Evolutionary conservation across 1,139 yeast genomes (phyloP).

Genomic region (Geotrichum candidum): DNA sequence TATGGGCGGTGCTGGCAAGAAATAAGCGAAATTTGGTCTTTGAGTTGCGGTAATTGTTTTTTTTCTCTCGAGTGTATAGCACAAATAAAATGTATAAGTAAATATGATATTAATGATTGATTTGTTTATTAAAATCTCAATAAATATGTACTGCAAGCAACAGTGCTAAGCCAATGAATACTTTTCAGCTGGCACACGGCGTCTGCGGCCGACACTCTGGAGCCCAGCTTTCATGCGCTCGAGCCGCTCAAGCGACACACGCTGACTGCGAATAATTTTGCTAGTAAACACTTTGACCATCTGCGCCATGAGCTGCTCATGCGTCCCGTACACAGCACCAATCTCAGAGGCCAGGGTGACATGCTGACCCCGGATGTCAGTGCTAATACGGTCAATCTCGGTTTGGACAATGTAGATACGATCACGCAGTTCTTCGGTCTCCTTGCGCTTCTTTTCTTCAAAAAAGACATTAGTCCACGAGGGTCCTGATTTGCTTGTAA

Average conservation of each 20-base stretch:
- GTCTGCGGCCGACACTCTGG: neutral
- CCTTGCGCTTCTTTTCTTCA: constrained; percentile 35
- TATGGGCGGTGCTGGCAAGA: constrained; percentile 27
- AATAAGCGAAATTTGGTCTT: neutral
- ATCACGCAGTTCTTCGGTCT: constrained; percentile 30
- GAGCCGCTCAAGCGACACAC: constrained; percentile 38
- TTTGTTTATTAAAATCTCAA: neutral
- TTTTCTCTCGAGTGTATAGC: neutral
- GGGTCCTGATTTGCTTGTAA: constrained; percentile 22
- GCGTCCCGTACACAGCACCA: constrained; percentile 35
- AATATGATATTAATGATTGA: neutral
- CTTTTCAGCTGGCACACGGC: neutral
- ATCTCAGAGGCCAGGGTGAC: constrained; percentile 37
- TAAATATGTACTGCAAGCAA: neutral
- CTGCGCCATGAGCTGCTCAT: constrained; percentile 25
- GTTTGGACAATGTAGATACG: constrained; percentile 29
- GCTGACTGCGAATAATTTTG: constrained; percentile 29
- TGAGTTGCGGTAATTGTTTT: neutral
- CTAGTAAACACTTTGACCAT: constrained; percentile 30
- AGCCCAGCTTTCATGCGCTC: constrained; percentile 19
- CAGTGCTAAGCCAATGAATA: neutral
- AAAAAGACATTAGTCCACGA: constrained; percentile 36
- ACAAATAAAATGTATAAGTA: neutral
- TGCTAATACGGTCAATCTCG: constrained; percentile 30
- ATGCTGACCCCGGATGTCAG: constrained; percentile 33